Base-by-base conservation (phyloP, 352 stramenopile species). In the Phytophthora sp. region DNA sequence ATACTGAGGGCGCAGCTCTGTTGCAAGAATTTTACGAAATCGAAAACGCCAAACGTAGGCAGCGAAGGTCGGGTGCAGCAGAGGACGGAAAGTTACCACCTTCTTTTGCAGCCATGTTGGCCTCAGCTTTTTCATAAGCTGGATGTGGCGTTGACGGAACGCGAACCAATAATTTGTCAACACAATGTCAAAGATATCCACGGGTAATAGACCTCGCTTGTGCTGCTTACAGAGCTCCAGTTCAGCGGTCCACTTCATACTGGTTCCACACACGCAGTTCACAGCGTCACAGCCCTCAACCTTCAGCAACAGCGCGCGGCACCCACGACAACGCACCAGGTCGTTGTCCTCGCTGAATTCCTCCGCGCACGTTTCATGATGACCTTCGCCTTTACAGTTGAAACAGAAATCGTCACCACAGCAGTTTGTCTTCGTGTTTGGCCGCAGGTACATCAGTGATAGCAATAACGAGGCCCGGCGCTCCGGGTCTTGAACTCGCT, bases 201-300 rank as follows among this genome's bases (percentile, higher is more conserved):
- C 53, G 9, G 70, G 60, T 21, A 78, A 13, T 8, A 72, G 23
- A 26, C 60, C 30, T 17, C 52, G 48, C 42, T 59, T 66, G 43
- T 52, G 11, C 26, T 69, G 20, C 17, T 3, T 21, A 1, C 42
- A 58, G 11, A 63, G 66, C 20, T 39, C 26, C 8, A 65, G 15
- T 53, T 82, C 73, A 8, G 35, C 18, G 1, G 13, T 27, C 76
- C 79, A 88, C 30, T 66, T 52, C 60, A 89, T 84, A 31, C 27
- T 28, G 18, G 57, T 67, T 15, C 77, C 75, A 49, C 76, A 89
- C n/a, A 81, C 44, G 49, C 79, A 89, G 13, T 46, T 64, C 28
- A 89, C 72, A 10, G 54, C 43, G 42, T 82, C 66, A 55, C 79
- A 89, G 6, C 79, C 79, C 35, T 82, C 66, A 30, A 76, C 71